Evolutionary conservation across 169 alveolate species (phyloP), one percentile per base, ranked within the genome.

Genomic region (Cryptosporidium canis): DNA sequence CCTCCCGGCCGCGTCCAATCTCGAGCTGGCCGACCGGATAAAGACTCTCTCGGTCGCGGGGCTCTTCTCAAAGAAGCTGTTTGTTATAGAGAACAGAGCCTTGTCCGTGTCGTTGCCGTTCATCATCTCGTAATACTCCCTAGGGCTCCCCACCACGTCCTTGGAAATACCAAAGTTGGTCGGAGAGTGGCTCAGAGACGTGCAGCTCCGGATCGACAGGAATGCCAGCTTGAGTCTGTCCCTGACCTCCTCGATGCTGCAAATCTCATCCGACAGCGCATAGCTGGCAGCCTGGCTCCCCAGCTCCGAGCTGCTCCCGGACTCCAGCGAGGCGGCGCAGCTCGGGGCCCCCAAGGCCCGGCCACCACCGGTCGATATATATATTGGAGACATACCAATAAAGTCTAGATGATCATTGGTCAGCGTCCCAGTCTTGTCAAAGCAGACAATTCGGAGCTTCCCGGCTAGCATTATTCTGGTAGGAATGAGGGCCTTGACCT

Each of bases 351-450:
- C 58, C 63, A 9, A 4, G 9, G 0, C 45, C 35, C n/a, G 31
- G 0, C 21, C 31, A 6, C 33, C 41, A 8, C 66, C 14, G 27
- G 16, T 21, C 8, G 4, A 16, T 1, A 16, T 29, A 39, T 27
- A 6, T 66, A 87, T 41, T 21, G 92, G 83, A 37, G 67, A 55
- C 43, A 92, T 70, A 2, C 97, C 97, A 66, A 92, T 82, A 82
- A 94, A 95, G 65, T 92, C 94, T 41, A 98, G 93, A 55, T 94
- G 95, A 92, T 96, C 98, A 90, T 96, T 97, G 9, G 99, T 98
- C 45, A 98, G 72, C 16, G 99, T 98, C 11, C 99, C 99, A 21
- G 99, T 98, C 93, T 98, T 98, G 92, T 98, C 99, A 91, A 98
- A 98, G 61, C 97, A 96, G 91, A 97, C 93, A 51, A 96, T 93